Evolutionary conservation across 73 alveolate species (phyloP), one percentile per base, ranked within the genome.

Genomic region (Blepharisma stoltei): DNA sequence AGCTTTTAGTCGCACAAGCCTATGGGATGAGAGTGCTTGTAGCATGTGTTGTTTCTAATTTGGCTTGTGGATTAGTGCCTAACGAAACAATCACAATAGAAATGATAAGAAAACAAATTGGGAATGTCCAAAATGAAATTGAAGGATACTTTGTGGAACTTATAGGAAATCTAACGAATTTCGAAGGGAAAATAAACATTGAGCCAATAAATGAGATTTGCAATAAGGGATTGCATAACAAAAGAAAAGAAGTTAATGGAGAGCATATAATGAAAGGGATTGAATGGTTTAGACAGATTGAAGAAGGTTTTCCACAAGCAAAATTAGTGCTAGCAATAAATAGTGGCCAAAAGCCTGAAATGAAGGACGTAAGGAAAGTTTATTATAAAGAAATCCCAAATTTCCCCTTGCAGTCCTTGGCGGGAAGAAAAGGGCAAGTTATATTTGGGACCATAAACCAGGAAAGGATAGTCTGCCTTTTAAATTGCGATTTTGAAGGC

Each of bases 1-100:
- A 80, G 65, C 65, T 80, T 11, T 21, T 80, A 5, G 76, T 83
- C 23, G 82, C 88, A 21, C 69, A 43, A 7, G 77, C 50, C 2
- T 1, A 50, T 8, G 83, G 83, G 49, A 46, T 80, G 69, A 38
- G 79, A 45, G 7, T 21, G 38, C 67, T 80, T 32, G 77, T 70
- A 7, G 11, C 79, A 1, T 11, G 78, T 23, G 27, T 80, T n/a
- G 54, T 71, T 14, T 46, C 83, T 27, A 80, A 80, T 54, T 52
- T 80, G 9, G 81, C 82, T 7, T 68, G 83, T n/a, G 88, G 88
- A 44, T 25, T 60, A 25, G 14, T n/a, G 2, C 46, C 14, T 18
- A 38, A 14, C 38, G 49, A n/a, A 60, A 50, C 65, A 4, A n/a
- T 60, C 18, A 60, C 73, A 2, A n/a, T 14, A 14, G 73, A 60